A percentile compares a stretch with the other conserved stretches of the same genome.
Evolutionary conservation across 345 rosid species (phyloP).

Genomic region (Salix purpurea): DNA sequence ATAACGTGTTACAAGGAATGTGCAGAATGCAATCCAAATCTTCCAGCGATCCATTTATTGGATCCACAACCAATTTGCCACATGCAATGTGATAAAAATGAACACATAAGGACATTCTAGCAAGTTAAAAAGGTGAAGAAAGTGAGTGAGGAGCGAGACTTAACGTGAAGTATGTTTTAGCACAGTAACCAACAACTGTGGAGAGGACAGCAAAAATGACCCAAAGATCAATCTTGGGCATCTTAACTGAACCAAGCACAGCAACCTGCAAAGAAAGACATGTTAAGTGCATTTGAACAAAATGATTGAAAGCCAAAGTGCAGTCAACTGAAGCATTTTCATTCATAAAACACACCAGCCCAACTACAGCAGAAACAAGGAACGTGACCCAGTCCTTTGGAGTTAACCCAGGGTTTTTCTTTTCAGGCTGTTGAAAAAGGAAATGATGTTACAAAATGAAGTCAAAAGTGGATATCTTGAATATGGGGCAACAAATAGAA

Average conservation of each 20-base stretch:
- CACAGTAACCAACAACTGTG: slow-evolving; percentile 89
- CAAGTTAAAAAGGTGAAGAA: neutral
- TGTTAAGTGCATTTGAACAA: slow-evolving; percentile 8
- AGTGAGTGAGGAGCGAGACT: slow-evolving; percentile 24
- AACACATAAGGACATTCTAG: neutral
- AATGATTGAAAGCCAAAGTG: neutral
- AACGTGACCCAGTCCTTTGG: slow-evolving; percentile 99
- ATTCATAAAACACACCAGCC: slow-evolving; percentile 59
- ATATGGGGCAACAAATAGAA: neutral
- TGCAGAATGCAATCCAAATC: neutral
- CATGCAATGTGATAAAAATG: neutral
- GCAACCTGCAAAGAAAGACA: slow-evolving; percentile 55
- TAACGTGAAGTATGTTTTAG: slow-evolving; percentile 97
- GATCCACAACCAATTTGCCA: neutral
- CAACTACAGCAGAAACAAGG: slow-evolving; percentile 79
- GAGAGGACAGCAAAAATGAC: slow-evolving; percentile 81
- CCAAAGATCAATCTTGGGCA: slow-evolving; percentile 82
- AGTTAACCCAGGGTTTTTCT: slow-evolving; percentile 92
- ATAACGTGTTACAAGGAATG: neutral
- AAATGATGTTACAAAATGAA: slow-evolving; percentile 8
- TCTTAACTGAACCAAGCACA: slow-evolving; percentile 65
- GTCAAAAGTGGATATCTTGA: slow-evolving; percentile 2
- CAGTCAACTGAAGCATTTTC: neutral
- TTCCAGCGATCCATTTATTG: neutral
- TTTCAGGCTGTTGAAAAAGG: slow-evolving; percentile 72